These are phyloP conservation scores for Arthrinium phaeospermum DNA, from an alignment of 2,329 filamentous ascomycete genomes.

Conservation along the genomic window DNA sequence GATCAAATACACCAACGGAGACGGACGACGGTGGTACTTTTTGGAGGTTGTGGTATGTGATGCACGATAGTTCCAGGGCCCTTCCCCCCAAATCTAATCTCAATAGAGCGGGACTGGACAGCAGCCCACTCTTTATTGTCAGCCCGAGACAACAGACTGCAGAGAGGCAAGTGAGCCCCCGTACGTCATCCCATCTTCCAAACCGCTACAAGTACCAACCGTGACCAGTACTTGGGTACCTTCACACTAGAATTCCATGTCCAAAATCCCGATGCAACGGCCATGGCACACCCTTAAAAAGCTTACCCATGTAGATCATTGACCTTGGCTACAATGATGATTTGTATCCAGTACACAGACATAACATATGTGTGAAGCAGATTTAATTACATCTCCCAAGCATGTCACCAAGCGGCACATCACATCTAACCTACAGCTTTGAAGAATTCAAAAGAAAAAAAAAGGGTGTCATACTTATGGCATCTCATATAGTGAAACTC, in stretches of 20 bases:
- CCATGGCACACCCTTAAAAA: neutral
- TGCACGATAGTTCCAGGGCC: slow-evolving; percentile 5
- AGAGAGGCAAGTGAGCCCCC: neutral
- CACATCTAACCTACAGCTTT: neutral
- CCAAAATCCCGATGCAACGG: neutral
- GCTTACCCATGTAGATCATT: neutral
- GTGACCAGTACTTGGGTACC: neutral
- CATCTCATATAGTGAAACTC: slow-evolving; percentile 1
- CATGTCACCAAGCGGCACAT: neutral
- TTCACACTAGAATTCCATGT: neutral
- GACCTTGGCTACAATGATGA: neutral
- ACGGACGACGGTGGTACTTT: slow-evolving; percentile 2
- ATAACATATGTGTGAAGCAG: too few relatives aligned
- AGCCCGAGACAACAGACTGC: neutral
- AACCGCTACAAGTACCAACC: neutral
- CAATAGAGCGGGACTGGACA: slow-evolving; percentile 7
- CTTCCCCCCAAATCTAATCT: slow-evolving; percentile 9
- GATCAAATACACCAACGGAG: neutral
- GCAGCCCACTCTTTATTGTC: neutral
- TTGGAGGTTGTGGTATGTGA: neutral
- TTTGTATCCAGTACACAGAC: too few relatives aligned
- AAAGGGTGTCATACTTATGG: neutral
- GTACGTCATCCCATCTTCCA: neutral
- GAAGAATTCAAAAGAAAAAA: neutral
- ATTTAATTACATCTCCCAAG: neutral